Evolutionary conservation across 1,284 basidiomycete species (phyloP), one percentile per base, ranked within the genome.

Genomic region (Leucoagaricus sp.): DNA sequence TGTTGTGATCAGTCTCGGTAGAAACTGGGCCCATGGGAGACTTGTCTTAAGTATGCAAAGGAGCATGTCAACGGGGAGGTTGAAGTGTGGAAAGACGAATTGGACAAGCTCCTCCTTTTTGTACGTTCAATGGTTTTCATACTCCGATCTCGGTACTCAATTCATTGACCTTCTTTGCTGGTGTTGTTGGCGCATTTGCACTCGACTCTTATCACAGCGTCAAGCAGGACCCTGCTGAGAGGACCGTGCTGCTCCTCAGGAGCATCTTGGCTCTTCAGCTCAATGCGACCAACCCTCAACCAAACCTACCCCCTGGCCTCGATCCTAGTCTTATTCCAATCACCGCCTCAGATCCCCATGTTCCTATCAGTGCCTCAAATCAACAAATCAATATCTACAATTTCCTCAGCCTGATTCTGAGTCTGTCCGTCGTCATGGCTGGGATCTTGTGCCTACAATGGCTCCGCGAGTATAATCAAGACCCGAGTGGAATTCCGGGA

Each of bases 381-480:
- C 21, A 63, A 26, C 57, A 60, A 10, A 53, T 66, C 44, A 67
- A 66, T 42, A 58, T 62, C 15, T 58, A 60, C 42, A 64, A 60
- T 62, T 67, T 67, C 49, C 45, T 61, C 19, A 66, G 65, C 41
- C 60, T 67, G 4, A 55, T 64, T 1, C 63, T 66, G 54, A 66
- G 66, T 54, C 55, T 66, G 2, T 57, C 61, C 5, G 62, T 61
- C 10, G 65, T 63, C 2, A 49, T 64, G 3, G 28, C 63, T 10
- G 61, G 65, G 10, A 66, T 64, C 21, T 56, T 66, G 13, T 63
- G 60, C 34, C 55, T 63, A 9, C 66, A 66, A 38, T 67, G 65
- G 65, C 51, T 67, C 8, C 51, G 65, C 4, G 65, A 64, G 44
- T 61, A 65, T 50, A 19, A 47, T 3, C 63, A 64, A 12, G 55